Evolutionary conservation across 805 yeast species (phyloP), one percentile per base, ranked within the genome.

Genomic region (Candida corydali): DNA sequence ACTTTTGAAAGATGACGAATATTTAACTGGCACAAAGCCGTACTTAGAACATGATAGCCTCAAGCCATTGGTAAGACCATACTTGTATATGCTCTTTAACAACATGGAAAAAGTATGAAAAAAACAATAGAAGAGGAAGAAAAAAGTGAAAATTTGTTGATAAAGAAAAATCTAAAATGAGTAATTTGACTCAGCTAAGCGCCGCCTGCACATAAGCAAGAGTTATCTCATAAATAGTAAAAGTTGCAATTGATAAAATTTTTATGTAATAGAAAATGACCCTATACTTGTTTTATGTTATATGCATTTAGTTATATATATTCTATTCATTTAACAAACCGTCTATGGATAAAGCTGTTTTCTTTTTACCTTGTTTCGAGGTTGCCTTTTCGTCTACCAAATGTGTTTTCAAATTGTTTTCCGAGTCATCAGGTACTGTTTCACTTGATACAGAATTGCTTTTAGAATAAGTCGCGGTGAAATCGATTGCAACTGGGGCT

Each of bases 301-400:
- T n/a, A n/a, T n/a, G n/a, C n/a, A n/a, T n/a, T n/a, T n/a, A n/a
- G n/a, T n/a, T n/a, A n/a, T n/a, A n/a, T n/a, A n/a, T n/a, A n/a
- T 20, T 18, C 31, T 29, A 43, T 10, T 43, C 61, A 41, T 67
- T 67, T 28, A 67, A 56, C 27, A 66, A 42, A 4, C 70, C 70
- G 4, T 67, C 67, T 25, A 67, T 65, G 10, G 73, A 65, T 51
- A 62, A 55, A 9, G 53, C 48, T 5, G 49, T 15, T 43, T 50
- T 27, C 45, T 46, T 45, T 12, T 47, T 44, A 10, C 33, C 25
- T 37, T 40, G 24, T 42, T 40, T 31, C 17, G 20, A 17, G 14
- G 29, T 16, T 3, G 28, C 4, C 6, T 18, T 3, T 17, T 8
- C 17, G 6, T 19, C 11, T 5, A 6, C 5, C n/a, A 14, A 11